These are phyloP conservation scores for Coemansia sp. DNA, from an alignment of 192 early-diverging fungal species.

Conservation along the genomic window DNA sequence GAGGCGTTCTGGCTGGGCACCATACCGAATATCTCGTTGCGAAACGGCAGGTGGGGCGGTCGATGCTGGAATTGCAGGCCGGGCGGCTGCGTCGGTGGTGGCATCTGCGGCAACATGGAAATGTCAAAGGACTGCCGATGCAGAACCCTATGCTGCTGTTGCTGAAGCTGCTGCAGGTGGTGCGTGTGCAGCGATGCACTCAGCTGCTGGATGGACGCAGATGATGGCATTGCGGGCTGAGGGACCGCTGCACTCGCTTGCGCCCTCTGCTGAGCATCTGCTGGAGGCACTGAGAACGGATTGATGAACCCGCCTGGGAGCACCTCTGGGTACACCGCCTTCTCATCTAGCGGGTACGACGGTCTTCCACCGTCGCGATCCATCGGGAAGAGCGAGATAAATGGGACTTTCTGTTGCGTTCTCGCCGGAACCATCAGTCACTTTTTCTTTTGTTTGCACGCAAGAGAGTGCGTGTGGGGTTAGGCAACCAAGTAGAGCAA, in stretches of 20 bases:
- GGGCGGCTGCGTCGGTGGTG: conserved; percentile 8
- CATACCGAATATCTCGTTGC: neutral
- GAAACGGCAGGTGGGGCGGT: neutral
- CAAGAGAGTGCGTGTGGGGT: neutral
- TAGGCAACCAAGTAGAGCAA: neutral
- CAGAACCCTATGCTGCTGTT: conserved; percentile 6
- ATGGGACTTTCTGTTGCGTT: conserved; percentile 1
- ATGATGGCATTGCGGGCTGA: conserved; percentile 8
- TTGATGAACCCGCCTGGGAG: conserved; percentile 7
- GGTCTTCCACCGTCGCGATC: conserved; percentile 5
- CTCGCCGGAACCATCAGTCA: neutral
- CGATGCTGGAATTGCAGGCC: conserved; percentile 13
- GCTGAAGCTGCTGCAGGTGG: conserved; percentile 13
- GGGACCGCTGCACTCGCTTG: neutral
- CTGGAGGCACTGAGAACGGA: neutral
- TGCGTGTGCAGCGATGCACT: conserved; percentile 9
- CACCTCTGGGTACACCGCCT: neutral
- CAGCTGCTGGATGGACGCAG: conserved; percentile 22
- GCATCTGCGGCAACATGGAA: conserved; percentile 14
- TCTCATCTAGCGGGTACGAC: neutral
- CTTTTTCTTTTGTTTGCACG: neutral
- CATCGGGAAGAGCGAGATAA: conserved; percentile 12
- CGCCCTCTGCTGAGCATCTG: neutral
- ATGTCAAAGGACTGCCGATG: conserved; percentile 43
- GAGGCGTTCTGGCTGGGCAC: neutral